Conservation (phyloP, 768 basidiomycete genomes). For the Boletus rubropictus region DNA sequence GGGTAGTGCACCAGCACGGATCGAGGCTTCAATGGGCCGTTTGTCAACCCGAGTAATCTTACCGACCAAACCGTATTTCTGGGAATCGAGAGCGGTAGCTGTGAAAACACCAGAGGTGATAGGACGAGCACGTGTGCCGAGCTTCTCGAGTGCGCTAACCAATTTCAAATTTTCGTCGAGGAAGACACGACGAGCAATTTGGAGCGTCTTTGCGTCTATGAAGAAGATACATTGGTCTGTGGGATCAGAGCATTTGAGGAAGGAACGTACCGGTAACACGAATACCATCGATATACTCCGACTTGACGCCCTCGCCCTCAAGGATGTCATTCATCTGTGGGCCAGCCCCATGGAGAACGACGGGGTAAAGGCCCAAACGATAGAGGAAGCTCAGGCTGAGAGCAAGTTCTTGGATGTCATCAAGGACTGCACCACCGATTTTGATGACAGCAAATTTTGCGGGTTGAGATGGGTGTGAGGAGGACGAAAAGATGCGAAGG, state of each 20-base stretch:
- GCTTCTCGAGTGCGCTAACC: slow-evolving; percentile 84
- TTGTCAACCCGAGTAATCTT: slow-evolving; percentile 95
- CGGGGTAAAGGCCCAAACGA: slow-evolving; percentile 95
- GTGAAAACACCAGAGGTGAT: slow-evolving; percentile 98
- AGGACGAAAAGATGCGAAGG: slow-evolving; percentile 95
- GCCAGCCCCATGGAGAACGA: slow-evolving; percentile 94
- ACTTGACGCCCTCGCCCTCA: slow-evolving; percentile 86
- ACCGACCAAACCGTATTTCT: slow-evolving; percentile 93
- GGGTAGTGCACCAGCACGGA: slow-evolving; percentile 91
- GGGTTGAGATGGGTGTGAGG: slow-evolving; percentile 80
- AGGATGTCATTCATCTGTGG: slow-evolving; percentile 94
- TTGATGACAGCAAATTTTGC: slow-evolving; percentile 98
- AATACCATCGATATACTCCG: slow-evolving; percentile 97
- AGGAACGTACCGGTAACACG: slow-evolving; percentile 77
- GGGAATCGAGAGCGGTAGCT: slow-evolving; percentile 91
- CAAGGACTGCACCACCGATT: slow-evolving; percentile 93
- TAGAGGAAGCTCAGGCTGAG: slow-evolving; percentile 95
- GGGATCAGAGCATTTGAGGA: background rate
- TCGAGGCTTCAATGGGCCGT: slow-evolving; percentile 92
- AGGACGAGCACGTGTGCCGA: slow-evolving; percentile 94
- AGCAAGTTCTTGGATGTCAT: slow-evolving; percentile 88
- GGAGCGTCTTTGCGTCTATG: slow-evolving; percentile 86
- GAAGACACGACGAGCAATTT: slow-evolving; percentile 93
- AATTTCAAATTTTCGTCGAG: slow-evolving; percentile 96
- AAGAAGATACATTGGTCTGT: background rate